Percentiles rank a stretch among this genome's conserved stretches.
phyloP scores from a whole-genome alignment of 306 rosid species.

The Prunus mongolica region DNA sequence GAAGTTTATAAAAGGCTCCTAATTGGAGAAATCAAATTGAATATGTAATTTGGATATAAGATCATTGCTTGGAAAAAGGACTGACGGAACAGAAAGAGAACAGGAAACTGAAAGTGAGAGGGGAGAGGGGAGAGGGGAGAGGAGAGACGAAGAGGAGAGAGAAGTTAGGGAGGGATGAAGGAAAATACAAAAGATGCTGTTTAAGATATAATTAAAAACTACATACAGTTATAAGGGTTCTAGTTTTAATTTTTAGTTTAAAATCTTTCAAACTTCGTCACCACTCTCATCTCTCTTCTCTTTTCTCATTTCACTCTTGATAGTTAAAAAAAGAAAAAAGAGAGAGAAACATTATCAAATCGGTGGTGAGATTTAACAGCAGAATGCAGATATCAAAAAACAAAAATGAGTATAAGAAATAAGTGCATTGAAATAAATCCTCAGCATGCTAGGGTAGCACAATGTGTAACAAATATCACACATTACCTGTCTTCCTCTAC shows the following conservation, averaged over 20 bases:
- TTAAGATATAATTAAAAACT: too few relatives aligned
- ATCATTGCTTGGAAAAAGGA: background rate
- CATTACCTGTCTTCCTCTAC: slow-evolving; percentile 98
- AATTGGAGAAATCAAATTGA: too few relatives aligned
- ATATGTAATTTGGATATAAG: background rate
- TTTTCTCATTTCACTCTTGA: too few relatives aligned
- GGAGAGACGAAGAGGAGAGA: background rate
- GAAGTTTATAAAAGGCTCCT: too few relatives aligned
- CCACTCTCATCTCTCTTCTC: too few relatives aligned
- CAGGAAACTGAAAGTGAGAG: background rate
- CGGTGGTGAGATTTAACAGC: background rate
- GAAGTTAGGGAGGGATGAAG: background rate
- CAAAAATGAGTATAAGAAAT: background rate
- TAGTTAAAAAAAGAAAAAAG: background rate
- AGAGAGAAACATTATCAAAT: background rate
- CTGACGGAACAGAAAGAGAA: background rate
- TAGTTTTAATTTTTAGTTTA: too few relatives aligned
- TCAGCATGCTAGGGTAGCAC: background rate
- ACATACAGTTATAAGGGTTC: too few relatives aligned
- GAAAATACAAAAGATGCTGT: background rate
- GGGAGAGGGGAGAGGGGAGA: background rate
- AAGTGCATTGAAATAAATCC: background rate
- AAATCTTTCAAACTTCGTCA: too few relatives aligned
- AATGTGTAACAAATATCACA: background rate
- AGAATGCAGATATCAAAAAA: background rate